phyloP scores from a whole-genome alignment of 1,284 basidiomycete genomes.

The Polyporus tsugae region DNA sequence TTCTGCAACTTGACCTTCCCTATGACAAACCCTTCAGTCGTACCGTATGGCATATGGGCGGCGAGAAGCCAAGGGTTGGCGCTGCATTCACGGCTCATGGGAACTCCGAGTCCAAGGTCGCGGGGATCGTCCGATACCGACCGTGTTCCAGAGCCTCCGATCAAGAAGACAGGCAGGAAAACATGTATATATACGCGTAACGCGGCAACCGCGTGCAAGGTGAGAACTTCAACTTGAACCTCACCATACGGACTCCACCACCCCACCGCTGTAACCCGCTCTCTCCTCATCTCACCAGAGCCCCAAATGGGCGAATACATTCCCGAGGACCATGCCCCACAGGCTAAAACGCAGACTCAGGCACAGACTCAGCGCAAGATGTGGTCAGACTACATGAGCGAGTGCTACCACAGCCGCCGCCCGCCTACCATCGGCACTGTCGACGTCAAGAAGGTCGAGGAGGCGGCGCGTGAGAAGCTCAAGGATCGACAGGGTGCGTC shows the following conservation, averaged over 20 bases:
- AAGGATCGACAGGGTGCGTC: slow-evolving; percentile 10
- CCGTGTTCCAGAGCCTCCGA: background rate
- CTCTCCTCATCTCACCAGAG: background rate
- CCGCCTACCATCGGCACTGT: slow-evolving; percentile 49
- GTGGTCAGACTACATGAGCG: slow-evolving; percentile 42
- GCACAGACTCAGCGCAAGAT: slow-evolving; percentile 2
- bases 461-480: slow-evolving; percentile 48
- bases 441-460: slow-evolving; percentile 50
- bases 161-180: background rate
- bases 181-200: background rate
- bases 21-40: no score
- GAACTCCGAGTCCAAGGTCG: background rate
- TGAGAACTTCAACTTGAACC: background rate
- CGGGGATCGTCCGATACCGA: background rate
- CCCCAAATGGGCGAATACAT: background rate
- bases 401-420: slow-evolving; percentile 36
- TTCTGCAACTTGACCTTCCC: no score
- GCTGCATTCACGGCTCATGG: background rate
- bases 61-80: background rate
- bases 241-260: background rate
- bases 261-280: no score
- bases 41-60: no score
- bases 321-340: background rate
- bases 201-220: background rate
- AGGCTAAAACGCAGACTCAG: background rate